Base-by-base conservation (phyloP, 768 basidiomycete genomes). In the Panaeolus papilionaceus region DNA sequence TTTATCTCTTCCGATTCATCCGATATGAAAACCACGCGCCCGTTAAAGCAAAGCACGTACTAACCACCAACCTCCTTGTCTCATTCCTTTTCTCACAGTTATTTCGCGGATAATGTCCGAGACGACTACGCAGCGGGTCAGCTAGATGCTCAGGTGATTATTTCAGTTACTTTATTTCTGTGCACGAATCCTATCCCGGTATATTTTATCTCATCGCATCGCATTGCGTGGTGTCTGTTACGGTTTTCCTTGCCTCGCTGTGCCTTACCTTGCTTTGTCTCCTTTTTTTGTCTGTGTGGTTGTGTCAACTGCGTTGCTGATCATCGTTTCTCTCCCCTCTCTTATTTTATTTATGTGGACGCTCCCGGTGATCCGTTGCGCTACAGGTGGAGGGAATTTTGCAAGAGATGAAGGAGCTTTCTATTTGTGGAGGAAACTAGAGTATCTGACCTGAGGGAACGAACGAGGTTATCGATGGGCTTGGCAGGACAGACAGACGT, bases 121-220 rank as follows among this genome's bases (percentile, higher is more conserved):
- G 97, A 99, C 72, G 98, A 99, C 72, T 99, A 99, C 74, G 97
- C 98, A 40, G 94, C 94, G 54, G 98, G 98, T 7, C 93, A 95
- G 78, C 83, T 99, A 63, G 98, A 99, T 77, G 91, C 93, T 45
- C 96, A 99, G 86, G 94, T 91, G 74, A 58, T 79, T 72, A 26
- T 33, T 33, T 33, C 33, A 33, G 33, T 64, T 37, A 42, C 16
- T 42, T 42, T 42, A 16, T 42, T 42, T 42, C 10, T 42, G 11
- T 10, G 16, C 40, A 42, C 3, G 40, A 10, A 42, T 33, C 33
- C 33, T 33, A 33, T 33, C 33, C 33, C 5, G 33, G 33, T 33
- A 33, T 33, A 33, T 33, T 33, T 33, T 33, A 33, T 33, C 33
- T 33, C 33, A 40, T 40, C 39, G 39, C 39, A 40, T 42, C 65